phyloP scores from a whole-genome alignment of 768 basidiomycete species.

The Leccinum uliginosum region DNA sequence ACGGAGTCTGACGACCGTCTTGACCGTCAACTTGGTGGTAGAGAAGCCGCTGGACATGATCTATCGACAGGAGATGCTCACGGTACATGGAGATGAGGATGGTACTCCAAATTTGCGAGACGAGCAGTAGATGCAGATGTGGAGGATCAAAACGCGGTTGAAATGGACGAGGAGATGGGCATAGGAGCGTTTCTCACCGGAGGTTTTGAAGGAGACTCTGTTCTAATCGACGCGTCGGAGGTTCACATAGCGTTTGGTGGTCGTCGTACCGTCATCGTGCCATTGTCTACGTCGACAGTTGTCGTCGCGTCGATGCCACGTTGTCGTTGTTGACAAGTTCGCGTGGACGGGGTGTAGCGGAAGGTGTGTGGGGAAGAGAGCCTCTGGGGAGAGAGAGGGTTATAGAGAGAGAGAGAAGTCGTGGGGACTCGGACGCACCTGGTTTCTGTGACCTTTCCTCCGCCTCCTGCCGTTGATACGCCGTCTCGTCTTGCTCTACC shows the following conservation, averaged over 20 bases:
- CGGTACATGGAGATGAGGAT: constrained; percentile 99
- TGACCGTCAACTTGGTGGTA: constrained; percentile 95
- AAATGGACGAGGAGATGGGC: constrained; percentile 97
- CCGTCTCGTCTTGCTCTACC: no score
- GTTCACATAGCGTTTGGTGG: constrained; percentile 90
- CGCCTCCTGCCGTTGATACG: no score
- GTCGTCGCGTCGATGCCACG: no score
- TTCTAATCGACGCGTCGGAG: constrained; percentile 92
- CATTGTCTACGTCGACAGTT: no score
- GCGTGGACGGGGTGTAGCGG: no score
- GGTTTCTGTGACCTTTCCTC: no score
- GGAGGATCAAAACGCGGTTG: constrained; percentile 98
- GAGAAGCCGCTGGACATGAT: constrained; percentile 94
- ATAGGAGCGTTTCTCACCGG: constrained; percentile 91
- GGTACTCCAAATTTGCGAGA: constrained; percentile 99
- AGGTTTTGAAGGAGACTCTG: constrained; percentile 97
- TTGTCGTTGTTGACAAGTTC: no score
- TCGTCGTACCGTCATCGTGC: no score
- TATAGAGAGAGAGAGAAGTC: no score
- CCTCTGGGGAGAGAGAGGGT: no score
- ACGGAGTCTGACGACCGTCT: constrained; percentile 86
- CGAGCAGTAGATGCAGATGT: constrained; percentile 88
- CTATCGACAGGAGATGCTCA: constrained; percentile 95
- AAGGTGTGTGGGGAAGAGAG: no score
- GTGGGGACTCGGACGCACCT: no score